Evolutionary conservation across 805 yeast species (phyloP).

Genomic region (Metschnikowia anglica): DNA sequence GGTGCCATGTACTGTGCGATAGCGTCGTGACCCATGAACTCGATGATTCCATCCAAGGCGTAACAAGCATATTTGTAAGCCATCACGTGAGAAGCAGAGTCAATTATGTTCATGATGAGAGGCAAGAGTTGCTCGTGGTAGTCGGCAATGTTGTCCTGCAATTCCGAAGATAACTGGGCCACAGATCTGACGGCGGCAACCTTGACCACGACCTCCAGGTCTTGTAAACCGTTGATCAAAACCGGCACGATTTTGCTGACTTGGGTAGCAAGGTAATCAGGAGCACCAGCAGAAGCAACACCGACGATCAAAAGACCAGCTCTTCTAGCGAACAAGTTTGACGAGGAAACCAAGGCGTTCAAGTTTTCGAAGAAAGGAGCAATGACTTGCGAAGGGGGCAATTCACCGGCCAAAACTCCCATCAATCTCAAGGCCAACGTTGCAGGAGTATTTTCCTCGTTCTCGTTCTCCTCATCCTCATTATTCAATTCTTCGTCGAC

Average conservation of each 20-base stretch:
- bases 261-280: conserved; percentile 82
- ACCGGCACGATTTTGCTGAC: conserved; percentile 70
- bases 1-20: conserved; percentile 80
- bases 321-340: conserved; percentile 77
- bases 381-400: conserved; percentile 92
- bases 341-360: conserved; percentile 46
- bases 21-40: conserved; percentile 85
- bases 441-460: conserved; percentile 83
- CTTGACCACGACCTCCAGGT: conserved; percentile 69
- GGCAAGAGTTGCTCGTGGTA: conserved; percentile 83
- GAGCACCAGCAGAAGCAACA: conserved; percentile 87
- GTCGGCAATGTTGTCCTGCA: conserved; percentile 81
- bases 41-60: conserved; percentile 89
- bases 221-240: conserved; percentile 74
- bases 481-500: conserved; percentile 73
- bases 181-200: conserved; percentile 84
- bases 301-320: conserved; percentile 83
- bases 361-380: conserved; percentile 71
- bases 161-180: conserved; percentile 73
- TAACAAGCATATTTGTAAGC: conserved; percentile 88
- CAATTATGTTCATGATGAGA: conserved; percentile 81
- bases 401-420: conserved; percentile 72
- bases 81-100: conserved; percentile 75
- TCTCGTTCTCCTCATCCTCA: conserved; percentile 88
- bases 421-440: conserved; percentile 77